These are phyloP conservation scores for Hondaea fermentalgiana DNA, from an alignment of 108 stramenopile genomes.

Conservation along the genomic window DNA sequence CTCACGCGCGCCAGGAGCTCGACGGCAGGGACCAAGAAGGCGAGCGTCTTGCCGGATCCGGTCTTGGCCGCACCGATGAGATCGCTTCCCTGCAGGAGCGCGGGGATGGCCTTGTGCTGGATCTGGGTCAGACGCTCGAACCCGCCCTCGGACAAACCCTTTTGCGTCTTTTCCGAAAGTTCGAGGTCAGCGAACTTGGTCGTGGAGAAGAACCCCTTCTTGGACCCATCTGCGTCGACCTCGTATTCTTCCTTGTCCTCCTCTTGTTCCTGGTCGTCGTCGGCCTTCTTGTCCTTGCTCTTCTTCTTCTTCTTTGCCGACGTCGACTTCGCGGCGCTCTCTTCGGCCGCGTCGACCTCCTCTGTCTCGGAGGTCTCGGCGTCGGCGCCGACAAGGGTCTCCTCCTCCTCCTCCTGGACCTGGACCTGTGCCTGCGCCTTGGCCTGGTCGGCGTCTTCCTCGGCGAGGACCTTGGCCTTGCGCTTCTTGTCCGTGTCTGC, in stretches of 20 bases:
- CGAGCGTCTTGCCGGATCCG: conserved; percentile 91
- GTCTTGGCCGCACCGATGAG: conserved; percentile 97
- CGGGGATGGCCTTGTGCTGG: conserved; percentile 83
- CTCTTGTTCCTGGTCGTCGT: background rate
- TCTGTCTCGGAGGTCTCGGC: background rate
- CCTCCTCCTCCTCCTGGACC: background rate
- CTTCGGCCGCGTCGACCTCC: conserved; percentile 2
- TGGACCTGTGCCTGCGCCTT: background rate
- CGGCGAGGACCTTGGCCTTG: background rate
- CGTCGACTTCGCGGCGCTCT: too few species aligned
- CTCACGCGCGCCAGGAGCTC: conserved; percentile 82
- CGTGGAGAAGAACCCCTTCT: conserved; percentile 39
- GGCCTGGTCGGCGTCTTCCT: background rate
- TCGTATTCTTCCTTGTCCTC: background rate
- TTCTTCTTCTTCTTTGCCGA: conserved; percentile 1
- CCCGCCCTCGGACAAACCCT: conserved; percentile 61
- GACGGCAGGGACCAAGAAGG: conserved; percentile 84
- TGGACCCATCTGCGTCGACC: background rate
- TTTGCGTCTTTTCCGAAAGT: conserved; percentile 73
- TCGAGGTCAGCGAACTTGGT: conserved; percentile 68
- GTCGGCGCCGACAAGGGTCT: conserved; percentile 12
- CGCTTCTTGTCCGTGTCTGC: background rate
- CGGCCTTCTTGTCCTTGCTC: conserved; percentile 9
- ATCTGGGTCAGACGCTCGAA: conserved; percentile 86
- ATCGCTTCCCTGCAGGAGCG: conserved; percentile 83